phyloP scores from a whole-genome alignment of 1,284 basidiomycete species.

The Cutaneotrichosporon sp. region DNA sequence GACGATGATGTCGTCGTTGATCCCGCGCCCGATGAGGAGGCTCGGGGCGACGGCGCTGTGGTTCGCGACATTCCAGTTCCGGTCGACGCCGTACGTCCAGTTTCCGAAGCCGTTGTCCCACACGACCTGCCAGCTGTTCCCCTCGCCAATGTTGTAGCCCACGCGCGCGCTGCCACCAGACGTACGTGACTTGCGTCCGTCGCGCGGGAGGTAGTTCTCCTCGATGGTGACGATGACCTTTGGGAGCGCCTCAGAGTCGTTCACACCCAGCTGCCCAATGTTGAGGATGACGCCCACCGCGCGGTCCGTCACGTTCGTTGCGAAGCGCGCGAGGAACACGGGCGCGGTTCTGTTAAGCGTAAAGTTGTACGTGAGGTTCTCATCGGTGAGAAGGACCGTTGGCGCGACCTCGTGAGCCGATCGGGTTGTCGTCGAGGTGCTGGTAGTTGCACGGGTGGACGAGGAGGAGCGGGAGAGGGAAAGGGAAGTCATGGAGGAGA shows the following conservation, averaged over 20 bases:
- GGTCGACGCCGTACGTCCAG: constrained; percentile 56
- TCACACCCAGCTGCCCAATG: not conserved
- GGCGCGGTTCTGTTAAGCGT: constrained; percentile 12
- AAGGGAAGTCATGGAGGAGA: not conserved
- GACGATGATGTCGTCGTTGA: constrained; percentile 2
- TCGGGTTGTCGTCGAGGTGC: not conserved
- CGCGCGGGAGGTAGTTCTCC: not conserved
- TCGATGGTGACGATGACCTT: constrained; percentile 1
- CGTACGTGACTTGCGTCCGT: not conserved
- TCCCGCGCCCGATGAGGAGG: constrained; percentile 15
- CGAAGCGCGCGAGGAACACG: not conserved
- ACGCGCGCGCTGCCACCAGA: not conserved
- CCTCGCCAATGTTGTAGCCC: constrained; percentile 21
- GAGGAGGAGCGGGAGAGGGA: not conserved
- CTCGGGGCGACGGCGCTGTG: not conserved
- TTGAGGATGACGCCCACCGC: constrained; percentile 10
- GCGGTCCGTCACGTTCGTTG: not conserved
- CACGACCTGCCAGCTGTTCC: constrained; percentile 60
- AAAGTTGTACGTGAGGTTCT: constrained; percentile 5
- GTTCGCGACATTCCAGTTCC: not conserved
- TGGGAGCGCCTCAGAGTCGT: not conserved
- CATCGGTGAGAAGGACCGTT: constrained; percentile 7
- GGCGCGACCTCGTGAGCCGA: not conserved
- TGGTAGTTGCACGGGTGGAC: not conserved
- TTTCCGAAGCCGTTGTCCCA: constrained; percentile 61